These are phyloP conservation scores for Bryopsis sp. DNA, from an alignment of 139 green algal genomes.

Conservation along the genomic window DNA sequence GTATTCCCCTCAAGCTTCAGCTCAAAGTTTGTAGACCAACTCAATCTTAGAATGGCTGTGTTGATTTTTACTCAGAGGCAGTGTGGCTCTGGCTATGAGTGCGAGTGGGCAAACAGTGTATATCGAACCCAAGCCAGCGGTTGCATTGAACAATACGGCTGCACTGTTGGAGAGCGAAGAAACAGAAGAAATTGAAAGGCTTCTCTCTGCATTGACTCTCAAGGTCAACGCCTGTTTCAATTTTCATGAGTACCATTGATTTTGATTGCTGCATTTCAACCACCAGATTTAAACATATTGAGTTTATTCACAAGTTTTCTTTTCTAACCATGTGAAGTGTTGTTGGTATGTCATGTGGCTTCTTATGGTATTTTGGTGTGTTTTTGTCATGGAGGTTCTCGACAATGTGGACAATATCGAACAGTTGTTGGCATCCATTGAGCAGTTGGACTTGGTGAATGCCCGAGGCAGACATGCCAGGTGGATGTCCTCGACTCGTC, in stretches of 20 bases:
- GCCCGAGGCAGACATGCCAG: constrained; percentile 47
- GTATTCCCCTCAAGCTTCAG: constrained; percentile 2
- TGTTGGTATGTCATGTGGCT: too few species aligned
- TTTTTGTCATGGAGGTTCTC: constrained; percentile 20
- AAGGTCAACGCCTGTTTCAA: constrained; percentile 27
- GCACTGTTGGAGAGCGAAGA: constrained; percentile 49
- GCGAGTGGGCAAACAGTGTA: constrained; percentile 69
- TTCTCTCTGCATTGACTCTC: constrained; percentile 41
- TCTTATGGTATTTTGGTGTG: too few species aligned
- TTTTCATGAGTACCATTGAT: not conserved
- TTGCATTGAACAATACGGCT: constrained; percentile 74
- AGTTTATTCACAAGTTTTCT: not conserved
- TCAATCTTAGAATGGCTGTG: not conserved
- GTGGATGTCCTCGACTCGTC: constrained; percentile 41
- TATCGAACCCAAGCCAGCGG: constrained; percentile 59
- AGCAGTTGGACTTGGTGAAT: constrained; percentile 51
- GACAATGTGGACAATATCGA: constrained; percentile 18
- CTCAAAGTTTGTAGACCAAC: not conserved
- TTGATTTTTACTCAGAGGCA: constrained; percentile 38
- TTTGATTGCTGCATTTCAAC: not conserved
- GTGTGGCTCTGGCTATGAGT: constrained; percentile 40
- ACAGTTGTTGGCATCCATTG: constrained; percentile 30
- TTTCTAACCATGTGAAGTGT: constrained; percentile 7
- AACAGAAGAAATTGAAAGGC: constrained; percentile 39
- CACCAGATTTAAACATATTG: not conserved